Base-by-base conservation (phyloP, 257 asterid genomes). In the Solanum chmielewskii region DNA sequence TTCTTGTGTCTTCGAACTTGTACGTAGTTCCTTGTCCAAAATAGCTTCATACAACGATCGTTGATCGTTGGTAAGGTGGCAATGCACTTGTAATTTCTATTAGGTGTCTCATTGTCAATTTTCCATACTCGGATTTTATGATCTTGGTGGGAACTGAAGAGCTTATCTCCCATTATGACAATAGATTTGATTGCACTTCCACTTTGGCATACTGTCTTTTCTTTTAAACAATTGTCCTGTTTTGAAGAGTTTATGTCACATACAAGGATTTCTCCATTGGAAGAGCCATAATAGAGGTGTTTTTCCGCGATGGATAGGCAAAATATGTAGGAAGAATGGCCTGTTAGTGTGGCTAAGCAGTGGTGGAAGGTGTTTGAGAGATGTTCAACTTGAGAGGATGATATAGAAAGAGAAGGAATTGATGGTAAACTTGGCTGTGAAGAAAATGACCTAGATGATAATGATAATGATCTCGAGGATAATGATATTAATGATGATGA, bases 81-180 rank as follows among this genome's bases (percentile, higher is more conserved):
- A 9, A 93, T 64, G 42, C 92, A 66, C 89, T 88, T 94, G 80
- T 90, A 93, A 4, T 90, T 84, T 86, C 91, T 77, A 68, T 86
- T 87, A 16, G 83, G 85, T 25, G 13, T 73, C 73, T 44, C 41
- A 27, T 83, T 35, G 31, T 91, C 90, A n/a, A 92, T 89, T 84
- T 88, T 93, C 98, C 97, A 95, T 2, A 92, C 94, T 64, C 98
- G 89, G 56, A 95, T 95, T 70, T 92, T 93, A 89, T 90, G 93
- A 83, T 95, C 98, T 75, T 95, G 98, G 85, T 95, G 98, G 35
- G 98, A 96, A 23, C 92, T 95, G 71, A 95, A 88, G 86, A 94
- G 88, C 83, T 92, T 95, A 42, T 91, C 90, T 2, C 91, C 82
- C 52, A 91, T 89, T 18, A 90, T 91, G 16, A 91, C 92, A 7